Evolutionary conservation across 176 grass and related monocot genomes (phyloP).

Genomic region (Oryza meyeriana): DNA sequence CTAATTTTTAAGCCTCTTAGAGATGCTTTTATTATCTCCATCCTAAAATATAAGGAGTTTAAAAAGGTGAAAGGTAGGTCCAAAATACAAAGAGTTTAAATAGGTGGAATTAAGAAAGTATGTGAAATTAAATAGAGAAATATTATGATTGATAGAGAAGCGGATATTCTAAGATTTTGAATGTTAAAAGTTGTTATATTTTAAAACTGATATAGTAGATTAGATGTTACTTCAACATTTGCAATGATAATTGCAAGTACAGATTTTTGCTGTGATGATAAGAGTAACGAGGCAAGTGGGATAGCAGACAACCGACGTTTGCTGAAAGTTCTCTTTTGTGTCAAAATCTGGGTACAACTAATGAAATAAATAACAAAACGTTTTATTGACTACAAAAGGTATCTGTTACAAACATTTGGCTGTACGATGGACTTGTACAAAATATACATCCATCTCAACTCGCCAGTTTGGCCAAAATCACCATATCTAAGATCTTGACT

Average conservation of each 20-base stretch:
- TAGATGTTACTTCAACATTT: not conserved
- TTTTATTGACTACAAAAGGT: slow-evolving; percentile 33
- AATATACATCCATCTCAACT: slow-evolving; percentile 54
- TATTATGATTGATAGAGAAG: too few relatives aligned
- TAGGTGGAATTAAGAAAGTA: too few relatives aligned
- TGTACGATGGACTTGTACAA: slow-evolving; percentile 29
- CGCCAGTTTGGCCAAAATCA: slow-evolving; percentile 81
- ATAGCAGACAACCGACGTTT: not conserved
- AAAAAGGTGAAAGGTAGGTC: too few relatives aligned
- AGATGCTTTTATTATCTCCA: too few relatives aligned
- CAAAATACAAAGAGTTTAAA: too few relatives aligned
- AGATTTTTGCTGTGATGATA: not conserved
- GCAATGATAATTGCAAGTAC: not conserved
- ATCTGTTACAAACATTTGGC: slow-evolving; percentile 34
- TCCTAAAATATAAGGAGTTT: too few relatives aligned
- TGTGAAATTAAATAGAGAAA: too few relatives aligned
- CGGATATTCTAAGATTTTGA: too few relatives aligned
- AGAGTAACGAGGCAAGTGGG: not conserved
- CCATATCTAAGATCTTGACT: slow-evolving; percentile 97
- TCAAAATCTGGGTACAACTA: slow-evolving; percentile 4
- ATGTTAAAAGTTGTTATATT: too few relatives aligned
- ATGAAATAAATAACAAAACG: not conserved
- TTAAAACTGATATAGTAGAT: not conserved
- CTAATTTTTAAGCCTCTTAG: too few relatives aligned
- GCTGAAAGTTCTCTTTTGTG: not conserved